Base-by-base conservation (phyloP, 2,329 filamentous ascomycete species). In the Xylariaceae sp. region DNA sequence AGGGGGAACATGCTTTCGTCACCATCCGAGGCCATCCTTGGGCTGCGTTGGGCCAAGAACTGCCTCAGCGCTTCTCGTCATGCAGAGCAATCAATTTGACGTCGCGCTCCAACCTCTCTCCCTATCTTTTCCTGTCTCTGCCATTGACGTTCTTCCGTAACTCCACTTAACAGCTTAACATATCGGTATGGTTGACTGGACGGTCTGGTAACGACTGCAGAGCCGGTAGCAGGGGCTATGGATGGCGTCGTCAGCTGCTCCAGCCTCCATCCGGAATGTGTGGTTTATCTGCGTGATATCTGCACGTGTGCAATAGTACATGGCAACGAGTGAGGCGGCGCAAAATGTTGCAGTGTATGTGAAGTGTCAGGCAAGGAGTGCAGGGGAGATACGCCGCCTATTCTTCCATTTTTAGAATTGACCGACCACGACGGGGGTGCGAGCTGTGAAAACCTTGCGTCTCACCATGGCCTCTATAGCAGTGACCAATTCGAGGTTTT, bases 191-290 rank as follows among this genome's bases (percentile, higher is more conserved):
- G 37, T 36, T 24, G 34, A 42, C 29, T 24, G 30, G 24, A 8
- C 29, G 31, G 34, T 37, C 44, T 42, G 42, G 49, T 45, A 41
- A 43, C 47, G 40, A 49, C 45, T 49, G 22, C 11, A 26, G 22
- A 6, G 22, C 6, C 22, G 30, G 30, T 32, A 32, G 13, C 7
- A n/a, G 13, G 30, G 30, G 30, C 30, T n/a, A n/a, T 13, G 30
- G 13, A 32, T 41, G 43, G 47, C 47, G 45, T 52, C 48, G 53
- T 58, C 55, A 58, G 55, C 54, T 58, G 54, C 49, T 50, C 49
- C 49, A 49, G 49, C 47, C 42, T 32, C 31, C 17, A 34, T 17
- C 32, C n/a, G 22, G 36, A 38, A 29, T 28, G 30, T 32, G 13
- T 39, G 41, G 30, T 13, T 30, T 17, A 37, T 26, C 42, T 44